Percentiles rank a stretch among this genome's conserved stretches.
Conservation (phyloP, 2,329 filamentous ascomycete species). For the Cytospora piceae region DNA sequence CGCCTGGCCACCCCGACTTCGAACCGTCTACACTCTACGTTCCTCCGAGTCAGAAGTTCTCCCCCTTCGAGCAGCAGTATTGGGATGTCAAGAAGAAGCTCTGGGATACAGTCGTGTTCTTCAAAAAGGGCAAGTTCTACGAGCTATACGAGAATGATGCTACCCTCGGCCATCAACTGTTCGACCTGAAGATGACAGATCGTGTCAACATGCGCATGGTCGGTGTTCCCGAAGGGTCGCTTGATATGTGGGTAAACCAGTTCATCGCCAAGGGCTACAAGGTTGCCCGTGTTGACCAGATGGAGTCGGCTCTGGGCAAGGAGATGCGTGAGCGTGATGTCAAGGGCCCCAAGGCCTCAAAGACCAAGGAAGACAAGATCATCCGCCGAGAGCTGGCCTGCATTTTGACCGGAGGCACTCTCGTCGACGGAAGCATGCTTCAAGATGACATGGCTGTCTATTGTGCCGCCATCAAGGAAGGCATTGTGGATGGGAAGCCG, state of each 20-base stretch:
- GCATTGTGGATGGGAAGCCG: constrained; percentile 71
- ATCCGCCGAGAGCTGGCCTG: constrained; percentile 89
- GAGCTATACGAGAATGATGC: constrained; percentile 98
- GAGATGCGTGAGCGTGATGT: constrained; percentile 95
- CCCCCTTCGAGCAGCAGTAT: constrained; percentile 95
- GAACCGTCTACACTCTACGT: constrained; percentile 91
- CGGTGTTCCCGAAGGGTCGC: constrained; percentile 89
- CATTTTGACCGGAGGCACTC: constrained; percentile 87
- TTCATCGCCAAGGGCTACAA: constrained; percentile 99
- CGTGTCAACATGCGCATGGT: constrained; percentile 99
- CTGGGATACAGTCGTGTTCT: constrained; percentile 97
- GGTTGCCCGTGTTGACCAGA: constrained; percentile 94
- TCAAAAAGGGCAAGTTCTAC: constrained; percentile 99
- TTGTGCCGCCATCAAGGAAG: constrained; percentile 92
- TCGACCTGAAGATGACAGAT: constrained; percentile 96
- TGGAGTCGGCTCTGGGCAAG: constrained; percentile 92
- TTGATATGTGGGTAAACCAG: constrained; percentile 98
- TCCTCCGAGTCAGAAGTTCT: constrained; percentile 81
- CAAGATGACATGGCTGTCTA: constrained; percentile 98
- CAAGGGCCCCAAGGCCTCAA: constrained; percentile 51
- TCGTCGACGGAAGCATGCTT: constrained; percentile 95
- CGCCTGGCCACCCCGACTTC: constrained; percentile 80
- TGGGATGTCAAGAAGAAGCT: constrained; percentile 99
- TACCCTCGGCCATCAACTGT: constrained; percentile 92
- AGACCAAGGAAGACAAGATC: constrained; percentile 83